Percentiles rank a stretch among this genome's conserved stretches.
These are phyloP conservation scores for Lanmaoa pseudosensibilis DNA, from an alignment of 768 basidiomycete genomes.

Conservation along the genomic window DNA sequence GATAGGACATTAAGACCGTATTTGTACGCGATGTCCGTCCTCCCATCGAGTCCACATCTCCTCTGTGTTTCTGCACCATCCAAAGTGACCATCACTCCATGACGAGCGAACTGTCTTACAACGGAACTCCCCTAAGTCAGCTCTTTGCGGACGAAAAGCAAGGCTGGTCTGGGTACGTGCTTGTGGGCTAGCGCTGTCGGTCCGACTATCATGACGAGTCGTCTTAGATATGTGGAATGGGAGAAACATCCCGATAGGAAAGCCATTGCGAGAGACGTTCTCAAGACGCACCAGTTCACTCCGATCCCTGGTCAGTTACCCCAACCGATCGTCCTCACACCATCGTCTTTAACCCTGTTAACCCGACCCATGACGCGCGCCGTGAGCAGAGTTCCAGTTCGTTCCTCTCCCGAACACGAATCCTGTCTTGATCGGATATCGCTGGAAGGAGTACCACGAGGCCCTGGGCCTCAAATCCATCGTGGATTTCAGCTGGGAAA, in stretches of 20 bases:
- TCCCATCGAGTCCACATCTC: background rate
- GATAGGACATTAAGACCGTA: background rate
- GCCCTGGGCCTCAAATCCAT: conserved; percentile 46
- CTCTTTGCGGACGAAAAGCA: conserved; percentile 14
- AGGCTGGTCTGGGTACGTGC: conserved; percentile 17
- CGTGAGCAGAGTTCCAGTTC: conserved; percentile 44
- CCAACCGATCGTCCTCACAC: background rate
- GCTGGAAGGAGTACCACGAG: conserved; percentile 56
- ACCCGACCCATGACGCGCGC: background rate
- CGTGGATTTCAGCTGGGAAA: conserved; percentile 52
- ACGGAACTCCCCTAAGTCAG: background rate
- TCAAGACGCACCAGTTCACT: conserved; percentile 12
- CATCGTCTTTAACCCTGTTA: background rate
- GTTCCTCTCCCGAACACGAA: conserved; percentile 51
- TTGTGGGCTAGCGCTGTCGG: no score
- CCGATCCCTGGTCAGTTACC: conserved; percentile 10
- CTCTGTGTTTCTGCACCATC: background rate
- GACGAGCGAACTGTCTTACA: background rate
- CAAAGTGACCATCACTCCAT: background rate
- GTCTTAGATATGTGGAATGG: conserved; percentile 17
- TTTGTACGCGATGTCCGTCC: background rate
- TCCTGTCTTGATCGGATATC: conserved; percentile 47
- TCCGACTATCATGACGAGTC: background rate
- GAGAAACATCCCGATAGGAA: conserved; percentile 16
- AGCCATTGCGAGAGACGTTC: conserved; percentile 7